A percentile compares a stretch with the other conserved stretches of the same genome.
phyloP scores from a whole-genome alignment of 192 early-diverging fungal species.

The Backusella westeae region DNA sequence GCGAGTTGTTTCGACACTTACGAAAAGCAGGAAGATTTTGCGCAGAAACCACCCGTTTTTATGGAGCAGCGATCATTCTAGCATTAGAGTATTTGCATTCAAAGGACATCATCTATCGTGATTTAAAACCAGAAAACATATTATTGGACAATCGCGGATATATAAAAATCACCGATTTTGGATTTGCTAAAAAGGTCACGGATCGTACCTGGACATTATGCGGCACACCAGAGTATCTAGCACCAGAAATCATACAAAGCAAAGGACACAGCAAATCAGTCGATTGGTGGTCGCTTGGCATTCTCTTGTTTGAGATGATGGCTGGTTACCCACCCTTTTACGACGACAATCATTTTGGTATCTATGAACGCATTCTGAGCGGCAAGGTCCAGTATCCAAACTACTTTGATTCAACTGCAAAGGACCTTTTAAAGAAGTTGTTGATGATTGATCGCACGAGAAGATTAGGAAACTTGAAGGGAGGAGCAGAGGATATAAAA shows the following conservation, averaged over 20 bases:
- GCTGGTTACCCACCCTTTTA: slow-evolving; percentile 79
- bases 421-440: slow-evolving; percentile 71
- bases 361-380: slow-evolving; percentile 81
- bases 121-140: slow-evolving; percentile 82
- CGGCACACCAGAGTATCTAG: slow-evolving; percentile 87
- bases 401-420: slow-evolving; percentile 63
- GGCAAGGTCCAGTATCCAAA: slow-evolving; percentile 68
- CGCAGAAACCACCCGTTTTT: slow-evolving; percentile 83
- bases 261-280: slow-evolving; percentile 86
- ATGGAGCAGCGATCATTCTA: slow-evolving; percentile 82
- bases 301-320: slow-evolving; percentile 89
- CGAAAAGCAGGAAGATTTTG: slow-evolving; percentile 78
- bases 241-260: slow-evolving; percentile 83
- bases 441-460: slow-evolving; percentile 74
- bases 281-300: slow-evolving; percentile 92
- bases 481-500: slow-evolving; percentile 78
- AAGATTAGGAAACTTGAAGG: slow-evolving; percentile 79
- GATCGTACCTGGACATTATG: slow-evolving; percentile 84
- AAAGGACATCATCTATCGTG: slow-evolving; percentile 82
- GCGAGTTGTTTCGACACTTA: slow-evolving; percentile 87
- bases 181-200: slow-evolving; percentile 72
- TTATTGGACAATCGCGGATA: slow-evolving; percentile 69
- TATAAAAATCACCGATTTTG: slow-evolving; percentile 90
- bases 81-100: slow-evolving; percentile 84
- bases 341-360: slow-evolving; percentile 79